Evolutionary conservation across 2,329 filamentous ascomycete genomes (phyloP).

Genomic region (Aspergillus carbonarius): DNA sequence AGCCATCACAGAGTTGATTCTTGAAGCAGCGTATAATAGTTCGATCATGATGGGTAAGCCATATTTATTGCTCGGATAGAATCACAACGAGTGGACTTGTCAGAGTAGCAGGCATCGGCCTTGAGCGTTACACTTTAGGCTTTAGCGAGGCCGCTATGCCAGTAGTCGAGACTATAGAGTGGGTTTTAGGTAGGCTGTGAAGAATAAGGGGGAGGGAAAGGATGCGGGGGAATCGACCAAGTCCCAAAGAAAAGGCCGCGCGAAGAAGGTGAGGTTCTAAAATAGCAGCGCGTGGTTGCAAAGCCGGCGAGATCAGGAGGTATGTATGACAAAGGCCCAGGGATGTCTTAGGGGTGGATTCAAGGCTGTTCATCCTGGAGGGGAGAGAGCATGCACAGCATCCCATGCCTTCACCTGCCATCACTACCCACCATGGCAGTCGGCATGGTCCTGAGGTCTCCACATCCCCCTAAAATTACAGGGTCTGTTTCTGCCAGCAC

Average conservation of each 20-base stretch:
- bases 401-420: background rate
- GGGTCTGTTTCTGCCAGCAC: constrained; percentile 9
- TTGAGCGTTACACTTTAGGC: no score
- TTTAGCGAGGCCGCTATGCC: no score
- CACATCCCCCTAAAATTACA: constrained; percentile 1
- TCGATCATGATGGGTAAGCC: background rate
- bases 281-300: background rate
- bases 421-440: background rate
- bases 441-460: background rate
- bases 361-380: background rate
- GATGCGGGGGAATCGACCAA: background rate
- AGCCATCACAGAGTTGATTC: background rate
- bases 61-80: background rate
- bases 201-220: background rate
- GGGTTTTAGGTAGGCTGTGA: background rate
- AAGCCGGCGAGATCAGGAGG: background rate
- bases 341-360: background rate
- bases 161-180: background rate
- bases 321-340: background rate
- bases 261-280: background rate
- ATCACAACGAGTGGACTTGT: background rate
- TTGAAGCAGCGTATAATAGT: background rate
- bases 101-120: background rate
- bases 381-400: background rate
- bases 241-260: background rate